Conservation (phyloP, 805 yeast genomes). For the Candida broadrunensis region DNA sequence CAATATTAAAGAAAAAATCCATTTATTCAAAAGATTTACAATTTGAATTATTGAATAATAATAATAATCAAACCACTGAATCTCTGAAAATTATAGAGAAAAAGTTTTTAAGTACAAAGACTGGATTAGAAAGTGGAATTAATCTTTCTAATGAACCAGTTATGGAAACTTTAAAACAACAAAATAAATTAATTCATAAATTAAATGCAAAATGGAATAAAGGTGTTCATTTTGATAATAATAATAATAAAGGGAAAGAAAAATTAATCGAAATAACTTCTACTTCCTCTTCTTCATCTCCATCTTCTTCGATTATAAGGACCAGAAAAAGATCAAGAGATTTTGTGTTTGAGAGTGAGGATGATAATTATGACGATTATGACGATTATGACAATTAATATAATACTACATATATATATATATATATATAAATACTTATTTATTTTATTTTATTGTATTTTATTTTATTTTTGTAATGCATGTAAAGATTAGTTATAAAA, state of each 20-base stretch:
- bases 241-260: conserved; percentile 1
- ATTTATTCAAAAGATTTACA: conserved; percentile 38
- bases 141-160: conserved; percentile 5
- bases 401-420: conserved; percentile 1
- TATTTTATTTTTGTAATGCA: neutral
- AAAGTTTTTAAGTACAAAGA: neutral
- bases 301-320: neutral
- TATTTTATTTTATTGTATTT: neutral
- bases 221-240: conserved; percentile 8
- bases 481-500: conserved; percentile 7
- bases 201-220: conserved; percentile 42
- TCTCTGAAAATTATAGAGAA: neutral
- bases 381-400: conserved; percentile 1
- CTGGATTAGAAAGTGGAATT: neutral
- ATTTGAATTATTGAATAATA: conserved; percentile 26
- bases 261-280: neutral
- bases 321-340: conserved; percentile 15
- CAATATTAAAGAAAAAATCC: conserved; percentile 27
- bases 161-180: conserved; percentile 20
- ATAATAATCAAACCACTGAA: neutral
- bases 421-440: neutral
- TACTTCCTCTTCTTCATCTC: neutral
- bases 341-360: conserved; percentile 9
- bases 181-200: conserved; percentile 30
- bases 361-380: conserved; percentile 5